Evolutionary conservation across 1,284 basidiomycete genomes (phyloP).

Genomic region (Cryptococcus maquisensis): DNA sequence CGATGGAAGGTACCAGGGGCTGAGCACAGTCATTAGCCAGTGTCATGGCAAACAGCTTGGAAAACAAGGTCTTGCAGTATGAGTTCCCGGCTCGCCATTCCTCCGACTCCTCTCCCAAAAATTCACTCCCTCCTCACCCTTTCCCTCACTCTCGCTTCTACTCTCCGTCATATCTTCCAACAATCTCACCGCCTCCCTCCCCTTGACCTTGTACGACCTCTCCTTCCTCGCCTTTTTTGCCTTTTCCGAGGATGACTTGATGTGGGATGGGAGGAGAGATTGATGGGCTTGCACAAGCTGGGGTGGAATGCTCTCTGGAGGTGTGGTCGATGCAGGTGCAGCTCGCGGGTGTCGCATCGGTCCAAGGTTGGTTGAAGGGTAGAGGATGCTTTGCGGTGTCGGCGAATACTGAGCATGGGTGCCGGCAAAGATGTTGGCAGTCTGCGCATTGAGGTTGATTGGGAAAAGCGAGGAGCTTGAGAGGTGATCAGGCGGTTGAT

Average conservation of each 20-base stretch:
- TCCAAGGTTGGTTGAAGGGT: no score
- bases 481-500: no score
- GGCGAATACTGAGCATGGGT: no score
- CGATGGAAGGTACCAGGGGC: neutral
- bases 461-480: no score
- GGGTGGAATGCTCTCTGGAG: neutral
- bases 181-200: neutral
- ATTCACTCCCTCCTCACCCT: neutral
- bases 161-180: slow-evolving; percentile 2
- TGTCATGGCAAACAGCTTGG: neutral
- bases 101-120: neutral
- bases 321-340: no score
- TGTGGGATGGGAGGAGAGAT: neutral
- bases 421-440: no score
- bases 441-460: no score
- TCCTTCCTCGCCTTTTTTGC: neutral
- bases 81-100: neutral
- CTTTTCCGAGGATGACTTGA: neutral
- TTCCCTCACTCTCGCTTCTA: neutral
- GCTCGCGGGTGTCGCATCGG: no score
- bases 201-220: neutral
- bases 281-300: neutral
- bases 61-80: no score
- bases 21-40: neutral
- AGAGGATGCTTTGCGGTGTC: no score